A percentile compares a stretch with the other conserved stretches of the same genome.
phyloP scores from a whole-genome alignment of 2,329 filamentous ascomycete genomes.

The Beauveria pseudobassiana region DNA sequence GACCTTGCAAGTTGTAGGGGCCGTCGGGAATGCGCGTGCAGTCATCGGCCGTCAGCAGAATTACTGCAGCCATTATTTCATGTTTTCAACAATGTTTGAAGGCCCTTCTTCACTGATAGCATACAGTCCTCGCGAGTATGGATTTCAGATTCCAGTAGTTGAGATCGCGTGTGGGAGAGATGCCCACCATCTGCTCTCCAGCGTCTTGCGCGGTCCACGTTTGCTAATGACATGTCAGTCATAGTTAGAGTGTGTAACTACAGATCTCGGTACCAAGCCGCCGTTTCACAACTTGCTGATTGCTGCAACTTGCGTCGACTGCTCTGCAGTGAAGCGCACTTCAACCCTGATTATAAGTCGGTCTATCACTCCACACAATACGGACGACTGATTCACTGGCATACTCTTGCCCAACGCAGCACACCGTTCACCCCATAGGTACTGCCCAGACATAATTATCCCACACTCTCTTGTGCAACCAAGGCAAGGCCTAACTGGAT shows the following conservation, averaged over 20 bases:
- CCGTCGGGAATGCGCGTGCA: not conserved
- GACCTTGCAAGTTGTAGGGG: not conserved
- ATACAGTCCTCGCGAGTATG: not conserved
- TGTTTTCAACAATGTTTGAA: not conserved
- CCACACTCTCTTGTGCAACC: too few species aligned
- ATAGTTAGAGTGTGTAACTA: too few species aligned
- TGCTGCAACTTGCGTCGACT: not conserved
- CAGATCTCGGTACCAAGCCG: not conserved
- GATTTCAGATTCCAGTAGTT: not conserved
- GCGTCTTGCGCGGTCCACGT: not conserved
- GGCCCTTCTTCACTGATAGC: not conserved
- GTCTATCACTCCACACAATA: too few species aligned
- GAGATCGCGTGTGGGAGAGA: not conserved
- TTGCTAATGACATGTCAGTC: not conserved
- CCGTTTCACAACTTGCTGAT: not conserved
- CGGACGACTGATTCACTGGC: too few species aligned
- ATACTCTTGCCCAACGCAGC: too few species aligned
- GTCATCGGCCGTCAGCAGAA: not conserved
- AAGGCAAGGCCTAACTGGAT: not conserved
- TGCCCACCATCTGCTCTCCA: constrained; percentile 1
- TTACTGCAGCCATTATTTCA: not conserved
- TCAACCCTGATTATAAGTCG: not conserved
- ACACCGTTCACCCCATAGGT: too few species aligned
- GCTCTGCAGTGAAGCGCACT: not conserved
- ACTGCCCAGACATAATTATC: too few species aligned